Evolutionary conservation across 1,284 basidiomycete species (phyloP).

Genomic region (Schizophyllum commune): DNA sequence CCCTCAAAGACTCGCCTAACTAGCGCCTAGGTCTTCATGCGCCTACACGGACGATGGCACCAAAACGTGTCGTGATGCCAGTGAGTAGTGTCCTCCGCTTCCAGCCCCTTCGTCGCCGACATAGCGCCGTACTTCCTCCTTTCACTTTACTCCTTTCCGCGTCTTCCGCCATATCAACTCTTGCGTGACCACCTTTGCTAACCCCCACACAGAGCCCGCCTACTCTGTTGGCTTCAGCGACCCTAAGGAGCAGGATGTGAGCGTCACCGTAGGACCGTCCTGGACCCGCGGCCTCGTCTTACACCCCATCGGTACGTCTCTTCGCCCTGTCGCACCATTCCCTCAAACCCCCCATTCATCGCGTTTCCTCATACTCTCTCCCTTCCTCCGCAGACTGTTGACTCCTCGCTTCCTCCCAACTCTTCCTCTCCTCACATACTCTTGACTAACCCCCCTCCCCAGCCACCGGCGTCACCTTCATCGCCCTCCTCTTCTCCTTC

Average conservation of each 20-base stretch:
- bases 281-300: slow-evolving; percentile 71
- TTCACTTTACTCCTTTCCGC: not conserved
- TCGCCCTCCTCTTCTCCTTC: slow-evolving; percentile 57
- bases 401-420: not conserved
- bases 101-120: not conserved
- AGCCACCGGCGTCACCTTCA: slow-evolving; percentile 57
- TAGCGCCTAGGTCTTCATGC: slow-evolving; percentile 42
- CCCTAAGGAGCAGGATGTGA: slow-evolving; percentile 19
- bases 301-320: slow-evolving; percentile 58
- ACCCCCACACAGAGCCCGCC: slow-evolving; percentile 34
- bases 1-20: not conserved
- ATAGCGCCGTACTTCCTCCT: slow-evolving; percentile 2
- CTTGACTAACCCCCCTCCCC: slow-evolving; percentile 9
- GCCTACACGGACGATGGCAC: slow-evolving; percentile 37
- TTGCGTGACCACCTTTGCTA: not conserved
- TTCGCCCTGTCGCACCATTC: not conserved
- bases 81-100: slow-evolving; percentile 18
- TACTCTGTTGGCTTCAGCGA: slow-evolving; percentile 40
- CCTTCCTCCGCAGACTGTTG: not conserved
- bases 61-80: slow-evolving; percentile 36
- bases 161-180: not conserved
- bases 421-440: slow-evolving; percentile 1
- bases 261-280: slow-evolving; percentile 39
- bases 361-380: not conserved
- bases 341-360: not conserved